These are phyloP conservation scores for Aspergillus chevalieri DNA, from an alignment of 2,329 filamentous ascomycete species.

Conservation along the genomic window DNA sequence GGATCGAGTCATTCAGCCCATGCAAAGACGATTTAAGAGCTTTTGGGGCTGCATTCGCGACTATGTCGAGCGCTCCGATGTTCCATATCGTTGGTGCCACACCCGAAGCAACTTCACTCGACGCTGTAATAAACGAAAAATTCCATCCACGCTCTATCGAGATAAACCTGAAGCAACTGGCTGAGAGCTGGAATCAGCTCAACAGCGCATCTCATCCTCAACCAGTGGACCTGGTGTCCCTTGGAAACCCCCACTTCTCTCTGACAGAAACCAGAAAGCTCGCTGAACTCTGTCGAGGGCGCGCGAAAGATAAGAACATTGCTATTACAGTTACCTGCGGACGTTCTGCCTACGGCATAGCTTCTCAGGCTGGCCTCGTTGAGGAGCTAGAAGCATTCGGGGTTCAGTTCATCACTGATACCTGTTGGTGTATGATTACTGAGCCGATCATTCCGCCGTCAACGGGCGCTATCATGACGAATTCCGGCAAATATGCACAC, in stretches of 20 bases:
- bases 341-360: conserved; percentile 13
- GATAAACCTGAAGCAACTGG: conserved; percentile 4
- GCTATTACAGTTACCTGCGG: conserved; percentile 18
- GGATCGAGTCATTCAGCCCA: conserved; percentile 22
- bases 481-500: conserved; percentile 45
- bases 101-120: conserved; percentile 25
- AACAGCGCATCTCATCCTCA: conserved; percentile 11
- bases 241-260: conserved; percentile 45
- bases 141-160: not conserved
- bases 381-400: conserved; percentile 32
- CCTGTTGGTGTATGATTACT: conserved; percentile 45
- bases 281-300: conserved; percentile 21
- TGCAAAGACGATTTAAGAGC: conserved; percentile 35
- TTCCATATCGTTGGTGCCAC: conserved; percentile 41
- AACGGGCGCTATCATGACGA: conserved; percentile 36
- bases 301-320: conserved; percentile 13
- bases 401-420: conserved; percentile 38
- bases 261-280: conserved; percentile 31
- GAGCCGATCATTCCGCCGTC: conserved; percentile 32
- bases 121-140: conserved; percentile 4
- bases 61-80: conserved; percentile 38
- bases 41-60: conserved; percentile 43
- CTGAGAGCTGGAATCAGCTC: conserved; percentile 11
- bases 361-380: conserved; percentile 24
- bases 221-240: conserved; percentile 34